These are phyloP conservation scores for Trypanosoma rangeli DNA, from an alignment of 208 protist genomes.

Conservation along the genomic window DNA sequence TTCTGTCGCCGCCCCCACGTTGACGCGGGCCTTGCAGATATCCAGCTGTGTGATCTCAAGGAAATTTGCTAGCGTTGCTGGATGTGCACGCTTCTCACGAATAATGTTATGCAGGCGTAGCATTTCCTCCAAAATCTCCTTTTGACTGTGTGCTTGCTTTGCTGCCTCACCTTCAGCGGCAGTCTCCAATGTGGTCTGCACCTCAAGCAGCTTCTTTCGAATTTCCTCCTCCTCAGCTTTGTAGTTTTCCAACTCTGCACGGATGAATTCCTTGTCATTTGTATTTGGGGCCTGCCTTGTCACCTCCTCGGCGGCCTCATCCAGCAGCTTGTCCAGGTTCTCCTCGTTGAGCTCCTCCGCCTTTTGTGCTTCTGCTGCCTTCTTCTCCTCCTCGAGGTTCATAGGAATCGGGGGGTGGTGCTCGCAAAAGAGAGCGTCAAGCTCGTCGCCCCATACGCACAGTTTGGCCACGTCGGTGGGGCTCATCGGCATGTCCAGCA, in stretches of 20 bases:
- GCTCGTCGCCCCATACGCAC: conserved; percentile 40
- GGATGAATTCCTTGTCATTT: conserved; percentile 50
- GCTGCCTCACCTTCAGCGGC: conserved; percentile 29
- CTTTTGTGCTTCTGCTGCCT: conserved; percentile 28
- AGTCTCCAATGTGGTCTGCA: conserved; percentile 30
- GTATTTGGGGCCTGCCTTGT: conserved; percentile 26
- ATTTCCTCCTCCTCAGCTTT: conserved; percentile 71
- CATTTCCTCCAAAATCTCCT: conserved; percentile 71
- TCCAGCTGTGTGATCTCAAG: conserved; percentile 64
- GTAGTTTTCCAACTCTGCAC: conserved; percentile 80
- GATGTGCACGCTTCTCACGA: conserved; percentile 61
- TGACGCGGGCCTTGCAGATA: conserved; percentile 77
- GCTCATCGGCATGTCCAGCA: conserved; percentile 74
- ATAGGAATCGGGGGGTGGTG: conserved; percentile 67
- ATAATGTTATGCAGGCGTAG: conserved; percentile 62
- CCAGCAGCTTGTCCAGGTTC: conserved; percentile 74
- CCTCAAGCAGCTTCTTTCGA: conserved; percentile 56
- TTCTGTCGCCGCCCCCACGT: conserved; percentile 63
- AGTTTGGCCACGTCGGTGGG: conserved; percentile 47
- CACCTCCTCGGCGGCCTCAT: conserved; percentile 77
- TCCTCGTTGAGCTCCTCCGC: conserved; percentile 31
- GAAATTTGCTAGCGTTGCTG: conserved; percentile 69
- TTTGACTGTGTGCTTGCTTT: conserved; percentile 46
- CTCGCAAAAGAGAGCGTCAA: conserved; percentile 68
- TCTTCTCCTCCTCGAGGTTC: neutral